Evolutionary conservation across 75 land plant species (phyloP), one percentile per base, ranked within the genome.

Genomic region (Sequoiadendron giganteum): DNA sequence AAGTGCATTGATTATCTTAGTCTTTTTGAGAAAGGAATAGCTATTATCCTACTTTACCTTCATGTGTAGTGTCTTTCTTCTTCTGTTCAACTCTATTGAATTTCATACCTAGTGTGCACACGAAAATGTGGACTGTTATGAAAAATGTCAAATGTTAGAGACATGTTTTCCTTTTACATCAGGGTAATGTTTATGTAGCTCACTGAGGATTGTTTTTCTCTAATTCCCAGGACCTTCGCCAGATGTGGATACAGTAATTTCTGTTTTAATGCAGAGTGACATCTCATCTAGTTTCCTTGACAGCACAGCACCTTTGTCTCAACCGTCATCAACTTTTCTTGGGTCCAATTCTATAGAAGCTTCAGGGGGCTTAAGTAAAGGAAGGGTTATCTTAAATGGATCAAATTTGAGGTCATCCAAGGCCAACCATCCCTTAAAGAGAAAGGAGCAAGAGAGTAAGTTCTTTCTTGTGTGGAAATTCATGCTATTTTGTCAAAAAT

Each of bases 181-280:
- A 83, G 48, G n/a, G 8, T 80, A 18, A 40, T 84, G n/a, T 84
- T 36, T 45, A 83, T 39, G n/a, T 14, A 14, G 32, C 56, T 28
- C 61, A 48, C 54, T 84, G 85, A 38, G 1, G 13, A 10, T 56
- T 49, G 10, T 80, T n/a, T 48, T 81, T 18, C 72, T 55, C 80
- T 87, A 30, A 82, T 9, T 68, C 16, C 42, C 90, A 98, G 99
- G 99, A 78, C 99, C 99, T 87, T 87, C 87, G 25, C 99, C 99
- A 61, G 95, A 98, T 92, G 93, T 94, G 18, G 99, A 98, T 78
- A 43, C 92, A 45, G 95, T 97, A 13, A 86, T 97, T 55, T 92
- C 97, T 52, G 87, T 94, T 58, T 91, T 95, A 79, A 79, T 95
- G 88, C 95, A 97, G 87, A 90, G 92, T 80, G 91, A 94, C 54